These are phyloP conservation scores for Fusarium scirpi DNA, from an alignment of 2,329 filamentous ascomycete genomes.

Conservation along the genomic window DNA sequence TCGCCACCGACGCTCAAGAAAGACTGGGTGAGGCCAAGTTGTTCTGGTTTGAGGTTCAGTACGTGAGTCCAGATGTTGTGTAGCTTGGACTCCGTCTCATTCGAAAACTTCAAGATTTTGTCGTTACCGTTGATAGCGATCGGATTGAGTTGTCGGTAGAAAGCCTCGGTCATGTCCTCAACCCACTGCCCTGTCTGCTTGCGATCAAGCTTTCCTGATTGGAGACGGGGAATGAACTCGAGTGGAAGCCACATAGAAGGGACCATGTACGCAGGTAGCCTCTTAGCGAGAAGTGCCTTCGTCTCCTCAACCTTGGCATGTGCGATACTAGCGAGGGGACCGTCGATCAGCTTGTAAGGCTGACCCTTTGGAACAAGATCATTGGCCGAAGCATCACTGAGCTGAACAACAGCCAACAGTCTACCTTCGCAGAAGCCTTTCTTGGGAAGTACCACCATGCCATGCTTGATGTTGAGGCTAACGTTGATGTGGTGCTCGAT, in stretches of 20 bases:
- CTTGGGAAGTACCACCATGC: slow-evolving; percentile 32
- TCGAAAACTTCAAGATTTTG: not conserved
- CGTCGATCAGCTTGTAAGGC: slow-evolving; percentile 26
- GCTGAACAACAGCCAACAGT: slow-evolving; percentile 28
- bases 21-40: slow-evolving; percentile 39
- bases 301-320: slow-evolving; percentile 17
- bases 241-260: slow-evolving; percentile 40
- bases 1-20: slow-evolving; percentile 58
- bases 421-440: slow-evolving; percentile 33
- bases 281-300: slow-evolving; percentile 27
- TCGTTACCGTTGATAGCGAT: not conserved
- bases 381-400: slow-evolving; percentile 7
- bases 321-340: slow-evolving; percentile 2
- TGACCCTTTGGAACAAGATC: slow-evolving; percentile 20
- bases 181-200: slow-evolving; percentile 32
- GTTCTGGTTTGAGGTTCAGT: slow-evolving; percentile 37
- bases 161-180: slow-evolving; percentile 23
- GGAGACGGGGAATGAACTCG: slow-evolving; percentile 35
- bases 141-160: slow-evolving; percentile 37
- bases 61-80: slow-evolving; percentile 36
- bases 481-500: slow-evolving; percentile 48
- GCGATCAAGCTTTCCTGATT: slow-evolving; percentile 41
- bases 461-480: slow-evolving; percentile 38
- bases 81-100: slow-evolving; percentile 14
- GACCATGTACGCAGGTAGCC: slow-evolving; percentile 40